Evolutionary conservation across 257 asterid genomes (phyloP).

Genomic region (Solanum virginianum): DNA sequence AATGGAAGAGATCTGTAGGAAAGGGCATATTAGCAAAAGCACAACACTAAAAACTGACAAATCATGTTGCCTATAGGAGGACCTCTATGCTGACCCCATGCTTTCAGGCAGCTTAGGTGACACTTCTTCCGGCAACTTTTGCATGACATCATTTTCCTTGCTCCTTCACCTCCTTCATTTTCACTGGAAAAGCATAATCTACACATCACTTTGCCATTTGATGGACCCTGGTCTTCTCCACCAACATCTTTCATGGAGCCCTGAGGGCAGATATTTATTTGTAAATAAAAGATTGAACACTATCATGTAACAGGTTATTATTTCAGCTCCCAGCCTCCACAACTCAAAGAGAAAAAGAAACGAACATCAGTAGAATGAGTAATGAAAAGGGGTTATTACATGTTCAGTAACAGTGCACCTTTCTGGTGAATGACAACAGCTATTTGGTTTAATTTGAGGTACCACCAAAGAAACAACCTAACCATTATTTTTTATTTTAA

Average conservation of each 20-base stretch:
- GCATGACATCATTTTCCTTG: too few species aligned
- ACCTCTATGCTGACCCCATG: too few species aligned
- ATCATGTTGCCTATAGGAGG: too few species aligned
- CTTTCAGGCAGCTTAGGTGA: too few species aligned
- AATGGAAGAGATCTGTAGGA: too few species aligned
- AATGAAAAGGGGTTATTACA: background rate
- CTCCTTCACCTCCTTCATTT: too few species aligned
- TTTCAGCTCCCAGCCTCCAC: background rate
- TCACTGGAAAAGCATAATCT: too few species aligned
- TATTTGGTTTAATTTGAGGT: background rate
- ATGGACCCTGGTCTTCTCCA: constrained; percentile 62
- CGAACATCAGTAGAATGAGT: background rate
- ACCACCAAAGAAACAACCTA: background rate
- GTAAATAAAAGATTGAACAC: background rate
- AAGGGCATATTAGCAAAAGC: constrained; percentile 8
- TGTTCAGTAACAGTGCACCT: background rate
- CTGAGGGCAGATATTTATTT: constrained; percentile 19
- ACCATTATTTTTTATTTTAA: background rate
- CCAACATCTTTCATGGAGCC: constrained; percentile 34
- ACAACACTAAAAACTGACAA: too few species aligned
- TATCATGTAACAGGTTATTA: background rate
- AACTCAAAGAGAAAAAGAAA: background rate
- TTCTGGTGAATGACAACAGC: background rate
- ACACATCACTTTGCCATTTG: too few species aligned
- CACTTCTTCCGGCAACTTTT: too few species aligned